phyloP scores from a whole-genome alignment of 306 rosid genomes.

The Trichosanthes cucumerina region DNA sequence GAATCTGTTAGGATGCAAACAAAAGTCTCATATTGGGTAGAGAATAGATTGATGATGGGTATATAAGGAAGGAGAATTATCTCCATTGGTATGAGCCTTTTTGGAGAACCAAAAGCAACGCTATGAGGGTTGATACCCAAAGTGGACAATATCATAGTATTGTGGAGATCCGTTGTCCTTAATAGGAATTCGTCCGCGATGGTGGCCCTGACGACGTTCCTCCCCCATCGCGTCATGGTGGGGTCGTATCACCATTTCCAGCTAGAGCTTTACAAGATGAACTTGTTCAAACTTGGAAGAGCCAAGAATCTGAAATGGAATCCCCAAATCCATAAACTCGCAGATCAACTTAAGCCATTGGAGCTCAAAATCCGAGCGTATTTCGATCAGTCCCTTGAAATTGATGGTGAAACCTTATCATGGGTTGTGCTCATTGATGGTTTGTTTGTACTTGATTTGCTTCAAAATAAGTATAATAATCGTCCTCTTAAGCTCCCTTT shows the following conservation, averaged over 20 bases:
- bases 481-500: neutral
- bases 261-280: neutral
- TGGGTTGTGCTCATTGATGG: conserved; percentile 6
- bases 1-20: too few species aligned
- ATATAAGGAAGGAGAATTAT: too few species aligned
- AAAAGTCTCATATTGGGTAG: too few species aligned
- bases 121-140: too few species aligned
- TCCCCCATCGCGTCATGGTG: neutral
- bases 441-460: neutral
- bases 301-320: neutral
- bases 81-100: too few species aligned
- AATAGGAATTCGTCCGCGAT: neutral
- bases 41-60: too few species aligned
- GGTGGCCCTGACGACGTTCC: neutral
- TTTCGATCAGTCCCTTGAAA: neutral
- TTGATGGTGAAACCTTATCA: conserved; percentile 1
- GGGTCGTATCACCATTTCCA: conserved; percentile 12
- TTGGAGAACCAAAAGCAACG: too few species aligned
- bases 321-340: neutral
- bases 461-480: neutral
- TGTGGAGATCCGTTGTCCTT: too few species aligned
- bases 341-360: neutral
- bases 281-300: neutral
- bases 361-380: neutral
- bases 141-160: too few species aligned